Evolutionary conservation across 371 early-diverging fungal species (phyloP).

Genomic region (Mortierella sp.): DNA sequence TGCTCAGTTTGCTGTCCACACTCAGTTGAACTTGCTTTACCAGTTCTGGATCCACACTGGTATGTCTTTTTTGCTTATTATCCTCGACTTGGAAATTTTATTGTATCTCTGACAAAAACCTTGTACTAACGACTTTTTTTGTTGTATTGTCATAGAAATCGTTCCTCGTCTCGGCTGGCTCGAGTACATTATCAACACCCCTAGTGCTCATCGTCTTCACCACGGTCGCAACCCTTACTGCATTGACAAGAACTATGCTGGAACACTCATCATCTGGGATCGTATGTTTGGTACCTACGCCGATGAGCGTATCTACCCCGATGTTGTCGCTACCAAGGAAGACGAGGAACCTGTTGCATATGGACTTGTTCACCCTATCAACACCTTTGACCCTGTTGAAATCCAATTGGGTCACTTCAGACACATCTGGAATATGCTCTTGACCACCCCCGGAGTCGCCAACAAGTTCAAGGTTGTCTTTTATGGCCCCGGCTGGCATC

Average conservation of each 20-base stretch:
- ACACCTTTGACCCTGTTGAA: conserved; percentile 66
- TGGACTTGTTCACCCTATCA: conserved; percentile 69
- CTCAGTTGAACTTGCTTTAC: conserved; percentile 63
- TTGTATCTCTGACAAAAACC: background rate
- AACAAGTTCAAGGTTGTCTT: conserved; percentile 66
- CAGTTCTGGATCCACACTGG: conserved; percentile 65
- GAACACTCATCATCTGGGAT: conserved; percentile 72
- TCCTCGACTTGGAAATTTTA: too few species aligned
- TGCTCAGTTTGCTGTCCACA: conserved; percentile 62
- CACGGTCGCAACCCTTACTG: conserved; percentile 72
- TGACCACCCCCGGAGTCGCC: conserved; percentile 54
- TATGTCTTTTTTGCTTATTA: conserved; percentile 6
- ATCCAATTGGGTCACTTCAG: conserved; percentile 64
- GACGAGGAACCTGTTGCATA: conserved; percentile 64
- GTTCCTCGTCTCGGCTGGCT: conserved; percentile 64
- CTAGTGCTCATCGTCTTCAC: conserved; percentile 69
- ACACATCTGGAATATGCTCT: conserved; percentile 59
- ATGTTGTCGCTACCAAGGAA: conserved; percentile 37
- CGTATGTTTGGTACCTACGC: conserved; percentile 70
- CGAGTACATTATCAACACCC: conserved; percentile 71
- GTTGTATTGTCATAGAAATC: conserved; percentile 23
- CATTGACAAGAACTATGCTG: conserved; percentile 73
- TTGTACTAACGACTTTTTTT: background rate
- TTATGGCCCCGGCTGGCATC: conserved; percentile 72
- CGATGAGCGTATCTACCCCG: conserved; percentile 56